Evolutionary conservation across 345 rosid species (phyloP).

Genomic region (Citrus medica): DNA sequence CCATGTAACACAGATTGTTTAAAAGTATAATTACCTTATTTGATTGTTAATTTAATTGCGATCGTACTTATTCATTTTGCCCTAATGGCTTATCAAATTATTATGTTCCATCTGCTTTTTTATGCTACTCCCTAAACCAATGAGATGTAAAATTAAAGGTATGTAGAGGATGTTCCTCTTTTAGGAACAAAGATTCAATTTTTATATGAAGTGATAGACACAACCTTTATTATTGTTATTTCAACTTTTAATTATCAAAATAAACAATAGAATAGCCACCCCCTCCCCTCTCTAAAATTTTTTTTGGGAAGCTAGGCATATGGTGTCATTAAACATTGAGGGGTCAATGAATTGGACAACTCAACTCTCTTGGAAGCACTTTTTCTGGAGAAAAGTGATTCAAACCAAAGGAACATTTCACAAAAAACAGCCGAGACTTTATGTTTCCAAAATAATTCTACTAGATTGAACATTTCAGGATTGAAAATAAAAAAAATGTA

Average conservation of each 20-base stretch:
- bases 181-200: slow-evolving; percentile 16
- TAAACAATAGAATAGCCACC: slow-evolving; percentile 15
- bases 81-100: slow-evolving; percentile 11
- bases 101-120: slow-evolving; percentile 9
- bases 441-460: too few species aligned
- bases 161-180: slow-evolving; percentile 17
- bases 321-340: slow-evolving; percentile 30
- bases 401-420: background rate
- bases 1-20: slow-evolving; percentile 12
- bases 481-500: too few species aligned
- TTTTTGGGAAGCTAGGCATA: slow-evolving; percentile 11
- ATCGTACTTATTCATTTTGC: background rate
- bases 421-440: too few species aligned
- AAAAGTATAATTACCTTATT: background rate
- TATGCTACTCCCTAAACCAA: slow-evolving; percentile 6
- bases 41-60: background rate
- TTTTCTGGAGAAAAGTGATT: background rate
- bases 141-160: background rate
- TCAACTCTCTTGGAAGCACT: slow-evolving; percentile 18
- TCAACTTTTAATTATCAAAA: too few species aligned
- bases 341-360: slow-evolving; percentile 32
- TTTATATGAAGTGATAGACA: background rate
- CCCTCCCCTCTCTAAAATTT: too few species aligned
- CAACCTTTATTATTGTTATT: background rate
- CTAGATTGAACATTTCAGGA: too few species aligned